Evolutionary conservation across 495 filamentous ascomycete genomes (phyloP), one percentile per base, ranked within the genome.

Genomic region (Trichoderma virens): DNA sequence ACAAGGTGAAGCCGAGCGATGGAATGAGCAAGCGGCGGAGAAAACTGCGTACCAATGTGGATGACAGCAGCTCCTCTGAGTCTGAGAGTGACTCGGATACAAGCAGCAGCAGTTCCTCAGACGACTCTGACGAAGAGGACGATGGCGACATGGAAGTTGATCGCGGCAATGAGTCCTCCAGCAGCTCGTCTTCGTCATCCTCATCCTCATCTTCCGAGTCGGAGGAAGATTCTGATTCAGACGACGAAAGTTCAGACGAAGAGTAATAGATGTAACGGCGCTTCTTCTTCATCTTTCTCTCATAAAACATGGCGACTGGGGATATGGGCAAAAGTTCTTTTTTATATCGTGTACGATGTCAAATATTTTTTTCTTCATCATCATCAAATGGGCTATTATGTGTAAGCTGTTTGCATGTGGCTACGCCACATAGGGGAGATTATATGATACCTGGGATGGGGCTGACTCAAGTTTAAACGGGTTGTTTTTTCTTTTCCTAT

Each of bases 21-120:
- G 35, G 34, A 4, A 7, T 20, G n/a, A n/a, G 39, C 35, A 41
- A 41, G 39, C 35, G 61, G 2, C n/a, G 39, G 38, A 38, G 61
- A 41, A 62, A 62, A 11, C 61, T 62, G n/a, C 61, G 61, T n/a
- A 43, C 85, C 3, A 83, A 65, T 31, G 67, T 60, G 0, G 66
- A 66, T 0, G 66, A 69, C 3, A 87, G 59, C 2, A 71, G 62
- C 51, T 54, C 67, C 80, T 62, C 61, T 1, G 34, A 41, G 18
- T 59, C 59, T 9, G 56, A 65, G 11, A 63, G 59, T 16, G 56
- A 60, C 16, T 43, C 60, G 7, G 64, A 65, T n/a, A n/a, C 23
- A 11, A 65, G 60, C 56, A 62, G 60, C 60, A 62, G 61, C 38
- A 31, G 27, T 28, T 59, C 41, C 28, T 60, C 47, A 28, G 35